Evolutionary conservation across 768 basidiomycete species (phyloP).

Genomic region (Tulasnella sp.): DNA sequence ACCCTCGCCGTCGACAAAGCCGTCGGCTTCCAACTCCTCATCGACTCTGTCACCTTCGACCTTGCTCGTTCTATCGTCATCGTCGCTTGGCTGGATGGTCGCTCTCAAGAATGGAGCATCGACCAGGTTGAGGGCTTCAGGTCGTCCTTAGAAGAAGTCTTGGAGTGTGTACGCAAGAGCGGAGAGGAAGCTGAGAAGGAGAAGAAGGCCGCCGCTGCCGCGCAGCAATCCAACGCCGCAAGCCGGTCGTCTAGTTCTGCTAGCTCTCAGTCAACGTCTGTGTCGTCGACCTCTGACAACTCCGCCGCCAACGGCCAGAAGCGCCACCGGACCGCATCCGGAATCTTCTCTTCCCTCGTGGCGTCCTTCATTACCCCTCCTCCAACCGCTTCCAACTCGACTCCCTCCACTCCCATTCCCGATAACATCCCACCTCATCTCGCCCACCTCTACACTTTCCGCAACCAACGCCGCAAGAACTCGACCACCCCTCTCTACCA

Average conservation of each 20-base stretch:
- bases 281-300: background rate
- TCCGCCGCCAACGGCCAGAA: constrained; percentile 1
- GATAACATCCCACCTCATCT: background rate
- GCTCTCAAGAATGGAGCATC: constrained; percentile 10
- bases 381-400: background rate
- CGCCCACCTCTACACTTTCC: background rate
- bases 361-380: constrained; percentile 13
- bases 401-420: background rate
- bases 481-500: constrained; percentile 5
- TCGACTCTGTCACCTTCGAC: constrained; percentile 16
- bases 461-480: background rate
- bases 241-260: background rate
- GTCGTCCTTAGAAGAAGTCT: constrained; percentile 6
- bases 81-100: constrained; percentile 12
- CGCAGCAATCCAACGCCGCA: background rate
- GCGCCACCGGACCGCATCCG: constrained; percentile 14
- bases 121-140: constrained; percentile 1
- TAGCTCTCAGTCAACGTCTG: background rate
- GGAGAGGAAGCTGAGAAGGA: constrained; percentile 15
- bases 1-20: constrained; percentile 14
- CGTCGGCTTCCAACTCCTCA: constrained; percentile 14
- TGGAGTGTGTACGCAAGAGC: constrained; percentile 11
- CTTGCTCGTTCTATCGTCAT: constrained; percentile 5
- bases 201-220: constrained; percentile 15
- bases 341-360: constrained; percentile 16